A percentile compares a stretch with the other conserved stretches of the same genome.
These are phyloP conservation scores for Pichia manshurica DNA, from an alignment of 805 yeast genomes.

Conservation along the genomic window DNA sequence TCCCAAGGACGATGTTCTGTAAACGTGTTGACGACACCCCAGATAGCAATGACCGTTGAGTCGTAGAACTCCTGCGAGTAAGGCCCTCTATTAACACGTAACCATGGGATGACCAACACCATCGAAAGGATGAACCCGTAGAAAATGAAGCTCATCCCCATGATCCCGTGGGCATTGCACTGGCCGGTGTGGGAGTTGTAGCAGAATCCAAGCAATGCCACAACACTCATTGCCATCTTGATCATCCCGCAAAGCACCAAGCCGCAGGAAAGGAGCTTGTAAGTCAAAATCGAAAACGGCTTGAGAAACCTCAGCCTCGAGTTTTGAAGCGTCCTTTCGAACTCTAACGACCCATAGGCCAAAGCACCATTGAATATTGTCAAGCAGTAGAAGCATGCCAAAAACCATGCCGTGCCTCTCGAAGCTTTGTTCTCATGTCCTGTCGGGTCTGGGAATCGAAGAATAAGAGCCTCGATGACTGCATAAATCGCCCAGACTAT, in stretches of 20 bases:
- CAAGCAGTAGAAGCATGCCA: conserved; percentile 40
- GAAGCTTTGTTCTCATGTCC: conserved; percentile 66
- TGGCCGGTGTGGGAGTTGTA: conserved; percentile 82
- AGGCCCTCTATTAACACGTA: conserved; percentile 44
- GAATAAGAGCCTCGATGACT: conserved; percentile 48
- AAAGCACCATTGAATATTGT: conserved; percentile 51
- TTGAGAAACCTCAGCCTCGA: conserved; percentile 33
- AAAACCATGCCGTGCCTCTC: conserved; percentile 62
- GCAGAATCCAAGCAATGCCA: conserved; percentile 84
- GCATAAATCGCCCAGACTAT: conserved; percentile 44
- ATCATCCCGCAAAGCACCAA: conserved; percentile 66
- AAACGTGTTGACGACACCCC: conserved; percentile 94
- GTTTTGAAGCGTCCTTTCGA: conserved; percentile 16
- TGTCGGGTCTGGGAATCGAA: conserved; percentile 58
- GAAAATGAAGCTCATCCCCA: conserved; percentile 83
- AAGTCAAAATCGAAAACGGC: conserved; percentile 27
- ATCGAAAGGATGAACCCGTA: conserved; percentile 70
- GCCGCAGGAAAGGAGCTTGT: conserved; percentile 44
- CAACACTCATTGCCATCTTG: conserved; percentile 72
- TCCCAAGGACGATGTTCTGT: conserved; percentile 94
- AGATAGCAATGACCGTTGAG: conserved; percentile 67
- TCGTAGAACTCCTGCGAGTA: conserved; percentile 84
- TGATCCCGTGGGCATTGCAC: conserved; percentile 93
- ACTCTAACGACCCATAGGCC: conserved; percentile 32
- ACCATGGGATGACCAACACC: conserved; percentile 71